Evolutionary conservation across 179 eudicot genomes (phyloP), one percentile per base, ranked within the genome.

Genomic region (Pouteria campechiana): DNA sequence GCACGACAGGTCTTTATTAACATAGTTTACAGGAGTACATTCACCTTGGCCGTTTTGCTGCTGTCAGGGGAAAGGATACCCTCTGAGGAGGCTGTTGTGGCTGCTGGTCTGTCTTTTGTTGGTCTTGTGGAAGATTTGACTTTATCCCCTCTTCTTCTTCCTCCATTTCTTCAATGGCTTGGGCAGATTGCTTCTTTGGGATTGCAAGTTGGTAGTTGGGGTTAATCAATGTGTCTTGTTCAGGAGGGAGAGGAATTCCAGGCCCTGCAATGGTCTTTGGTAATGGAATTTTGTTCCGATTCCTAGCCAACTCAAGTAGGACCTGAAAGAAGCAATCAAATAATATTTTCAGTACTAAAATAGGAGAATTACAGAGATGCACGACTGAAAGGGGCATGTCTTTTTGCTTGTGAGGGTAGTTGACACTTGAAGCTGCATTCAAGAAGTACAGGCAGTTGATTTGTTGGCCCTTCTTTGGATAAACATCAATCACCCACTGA

Each of bases 231-330:
- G 96, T 92, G 52, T 92, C 92, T 36, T 83, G 73, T 57, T 86
- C 94, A 0, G 95, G 94, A 18, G 99, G 99, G 23, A 90, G 94
- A 4, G 85, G 75, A 41, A 82, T 70, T 23, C 92, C 92, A n/a
- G 75, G 63, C 37, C 76, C 78, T 2, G 63, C 69, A 27, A 58
- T 37, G 14, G 76, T 63, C 51, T 73, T 80, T 16, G 98, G 98
- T 37, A 90, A 44, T 3, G 96, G 92, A 51, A 69, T 68, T 64
- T 79, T 90, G 55, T 90, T 90, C 56, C 88, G 61, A 58, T 66
- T 79, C 74, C 77, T 68, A 32, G 99, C 96, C 57, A 86, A 55
- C 69, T 87, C 99, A 48, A 87, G 62, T 39, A 86, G 65, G 12
- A 79, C 81, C 98, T 86, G 63, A 8, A 27, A 25, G n/a, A 45